Percentiles rank a stretch among this genome's conserved stretches.
phyloP scores from a whole-genome alignment of 768 basidiomycete species.

The Dendrothele bispora region DNA sequence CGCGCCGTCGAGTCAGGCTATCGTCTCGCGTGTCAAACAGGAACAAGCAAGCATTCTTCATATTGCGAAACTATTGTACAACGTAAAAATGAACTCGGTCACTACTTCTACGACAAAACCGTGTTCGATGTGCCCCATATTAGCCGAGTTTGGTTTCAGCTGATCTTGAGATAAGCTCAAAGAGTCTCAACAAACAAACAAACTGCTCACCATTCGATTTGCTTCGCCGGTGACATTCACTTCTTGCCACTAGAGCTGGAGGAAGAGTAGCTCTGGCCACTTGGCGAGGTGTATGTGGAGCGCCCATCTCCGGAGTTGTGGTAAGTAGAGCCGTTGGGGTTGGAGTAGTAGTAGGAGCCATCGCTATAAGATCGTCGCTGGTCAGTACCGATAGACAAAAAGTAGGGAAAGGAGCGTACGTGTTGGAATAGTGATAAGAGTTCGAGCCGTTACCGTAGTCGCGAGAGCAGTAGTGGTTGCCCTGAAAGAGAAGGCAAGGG shows the following conservation, averaged over 20 bases:
- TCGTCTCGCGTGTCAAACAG: no score
- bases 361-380: constrained; percentile 20
- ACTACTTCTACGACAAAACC: no score
- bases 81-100: no score
- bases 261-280: constrained; percentile 20
- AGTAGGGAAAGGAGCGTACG: constrained; percentile 19
- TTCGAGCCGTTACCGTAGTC: constrained; percentile 31
- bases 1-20: no score
- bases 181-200: no score
- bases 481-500: constrained; percentile 30
- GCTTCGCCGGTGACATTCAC: no score
- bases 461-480: constrained; percentile 45
- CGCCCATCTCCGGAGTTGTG: constrained; percentile 37
- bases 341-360: constrained; percentile 47
- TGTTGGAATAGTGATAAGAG: constrained; percentile 47
- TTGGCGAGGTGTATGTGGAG: constrained; percentile 38
- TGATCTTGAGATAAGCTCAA: no score
- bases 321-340: constrained; percentile 43
- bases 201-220: no score
- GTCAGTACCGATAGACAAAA: not conserved
- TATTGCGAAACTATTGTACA: no score
- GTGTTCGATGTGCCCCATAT: no score
- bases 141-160: no score
- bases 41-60: no score
- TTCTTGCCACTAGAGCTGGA: constrained; percentile 11